phyloP scores from a whole-genome alignment of 2,329 filamentous ascomycete species.

The Xylaria sp. region DNA sequence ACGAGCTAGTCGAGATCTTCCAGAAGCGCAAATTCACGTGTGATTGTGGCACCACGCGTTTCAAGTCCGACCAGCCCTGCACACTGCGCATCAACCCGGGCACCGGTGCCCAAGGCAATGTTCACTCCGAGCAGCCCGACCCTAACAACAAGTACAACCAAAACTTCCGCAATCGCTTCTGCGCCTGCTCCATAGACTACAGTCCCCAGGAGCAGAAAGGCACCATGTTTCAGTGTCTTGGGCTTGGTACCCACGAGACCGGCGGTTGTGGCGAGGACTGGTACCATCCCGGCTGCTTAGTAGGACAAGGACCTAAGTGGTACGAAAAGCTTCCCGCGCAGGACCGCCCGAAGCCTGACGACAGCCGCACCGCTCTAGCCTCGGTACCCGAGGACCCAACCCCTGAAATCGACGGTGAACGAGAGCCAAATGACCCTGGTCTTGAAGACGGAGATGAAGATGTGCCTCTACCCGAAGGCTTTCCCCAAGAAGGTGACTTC shows the following conservation, averaged over 20 bases:
- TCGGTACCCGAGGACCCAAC: constrained; percentile 57
- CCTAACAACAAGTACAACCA: constrained; percentile 88
- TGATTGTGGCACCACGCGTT: constrained; percentile 89
- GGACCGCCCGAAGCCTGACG: constrained; percentile 21
- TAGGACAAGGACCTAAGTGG: constrained; percentile 79
- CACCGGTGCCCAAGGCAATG: constrained; percentile 77
- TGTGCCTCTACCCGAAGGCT: constrained; percentile 78
- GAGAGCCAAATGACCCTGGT: constrained; percentile 34
- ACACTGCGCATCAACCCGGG: constrained; percentile 72
- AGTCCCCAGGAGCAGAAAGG: constrained; percentile 88
- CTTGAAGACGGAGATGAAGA: constrained; percentile 59
- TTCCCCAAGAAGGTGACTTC: constrained; percentile 88
- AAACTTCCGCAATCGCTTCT: constrained; percentile 93
- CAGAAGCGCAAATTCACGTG: constrained; percentile 94
- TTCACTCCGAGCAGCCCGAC: constrained; percentile 76
- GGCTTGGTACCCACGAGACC: constrained; percentile 76
- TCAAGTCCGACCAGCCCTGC: constrained; percentile 72
- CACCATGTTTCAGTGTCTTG: constrained; percentile 97
- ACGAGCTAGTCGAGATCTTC: constrained; percentile 94
- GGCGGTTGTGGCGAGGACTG: constrained; percentile 96
- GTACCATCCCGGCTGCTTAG: constrained; percentile 93
- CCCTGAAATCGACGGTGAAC: constrained; percentile 30
- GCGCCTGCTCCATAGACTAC: constrained; percentile 86
- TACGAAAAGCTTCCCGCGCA: constrained; percentile 59
- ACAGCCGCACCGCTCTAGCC: constrained; percentile 43